Percentiles rank a stretch among this genome's conserved stretches.
These are phyloP conservation scores for Ophiostoma fasciatum DNA, from an alignment of 2,329 filamentous ascomycete genomes.

Conservation along the genomic window DNA sequence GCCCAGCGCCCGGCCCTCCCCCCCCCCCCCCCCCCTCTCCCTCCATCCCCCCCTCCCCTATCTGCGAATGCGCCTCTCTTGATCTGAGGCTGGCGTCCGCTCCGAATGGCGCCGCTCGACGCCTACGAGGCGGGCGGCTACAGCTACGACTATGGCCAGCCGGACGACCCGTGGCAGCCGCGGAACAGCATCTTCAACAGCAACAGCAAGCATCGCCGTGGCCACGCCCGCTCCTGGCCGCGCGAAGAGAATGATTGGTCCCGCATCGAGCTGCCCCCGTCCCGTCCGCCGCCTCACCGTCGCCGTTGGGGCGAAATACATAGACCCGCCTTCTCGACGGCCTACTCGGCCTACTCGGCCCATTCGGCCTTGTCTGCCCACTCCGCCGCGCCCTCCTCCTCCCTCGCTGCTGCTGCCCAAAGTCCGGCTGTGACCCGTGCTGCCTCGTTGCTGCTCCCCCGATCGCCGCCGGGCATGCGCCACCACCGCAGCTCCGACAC, in stretches of 20 bases:
- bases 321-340: too few relatives aligned
- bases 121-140: slow-evolving; percentile 14
- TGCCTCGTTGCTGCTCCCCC: slow-evolving; percentile 12
- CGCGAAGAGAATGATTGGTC: slow-evolving; percentile 17
- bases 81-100: slow-evolving; percentile 14
- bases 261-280: slow-evolving; percentile 12
- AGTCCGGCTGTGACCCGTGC: slow-evolving; percentile 9
- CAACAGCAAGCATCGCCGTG: slow-evolving; percentile 13
- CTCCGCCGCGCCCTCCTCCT: slow-evolving; percentile 8
- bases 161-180: slow-evolving; percentile 14
- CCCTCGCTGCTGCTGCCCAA: slow-evolving; percentile 4
- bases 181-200: too few relatives aligned
- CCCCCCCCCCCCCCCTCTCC: background rate
- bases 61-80: slow-evolving; percentile 11
- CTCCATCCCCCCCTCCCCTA: background rate
- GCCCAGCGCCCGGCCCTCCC: background rate
- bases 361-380: too few relatives aligned
- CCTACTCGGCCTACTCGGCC: slow-evolving; percentile 12
- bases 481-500: slow-evolving; percentile 18
- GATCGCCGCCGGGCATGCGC: slow-evolving; percentile 16
- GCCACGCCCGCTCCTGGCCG: slow-evolving; percentile 12
- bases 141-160: slow-evolving; percentile 14
- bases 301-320: slow-evolving; percentile 16
- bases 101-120: slow-evolving; percentile 20
- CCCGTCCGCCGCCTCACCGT: slow-evolving; percentile 17